A percentile compares a stretch with the other conserved stretches of the same genome.
Conservation (phyloP, 2,329 filamentous ascomycete genomes). For the Bisporella sp. region DNA sequence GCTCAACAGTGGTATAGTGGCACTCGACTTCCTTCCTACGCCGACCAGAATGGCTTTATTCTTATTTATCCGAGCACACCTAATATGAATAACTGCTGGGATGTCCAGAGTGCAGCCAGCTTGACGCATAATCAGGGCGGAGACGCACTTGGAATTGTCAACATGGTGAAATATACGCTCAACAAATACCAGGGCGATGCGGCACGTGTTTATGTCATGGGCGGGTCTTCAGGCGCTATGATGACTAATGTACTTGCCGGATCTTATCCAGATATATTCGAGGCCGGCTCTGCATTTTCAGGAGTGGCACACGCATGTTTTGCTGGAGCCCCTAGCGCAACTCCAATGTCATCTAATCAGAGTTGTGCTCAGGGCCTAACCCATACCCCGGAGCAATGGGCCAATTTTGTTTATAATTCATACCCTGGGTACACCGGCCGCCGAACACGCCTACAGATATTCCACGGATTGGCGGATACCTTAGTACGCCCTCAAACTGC, state of each 20-base stretch:
- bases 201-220: conserved; percentile 46
- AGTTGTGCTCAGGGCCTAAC: conserved; percentile 34
- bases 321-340: conserved; percentile 31
- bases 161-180: conserved; percentile 52
- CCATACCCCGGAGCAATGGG: conserved; percentile 38
- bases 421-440: conserved; percentile 29
- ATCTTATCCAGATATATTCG: conserved; percentile 41
- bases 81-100: conserved; percentile 47
- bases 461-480: conserved; percentile 30
- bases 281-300: conserved; percentile 36
- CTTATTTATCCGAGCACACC: conserved; percentile 49
- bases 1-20: conserved; percentile 21
- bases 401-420: conserved; percentile 29
- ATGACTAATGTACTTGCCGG: conserved; percentile 43
- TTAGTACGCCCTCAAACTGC: conserved; percentile 32
- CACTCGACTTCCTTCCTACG: conserved; percentile 41
- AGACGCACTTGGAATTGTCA: conserved; percentile 48
- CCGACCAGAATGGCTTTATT: conserved; percentile 48
- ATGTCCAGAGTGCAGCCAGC: conserved; percentile 33
- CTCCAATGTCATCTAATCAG: conserved; percentile 42
- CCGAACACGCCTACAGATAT: conserved; percentile 7
- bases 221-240: conserved; percentile 36
- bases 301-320: conserved; percentile 39
- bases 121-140: conserved; percentile 50
- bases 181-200: conserved; percentile 43